These are phyloP conservation scores for Solanum pimpinellifolium DNA, from an alignment of 257 asterid genomes.

Conservation along the genomic window DNA sequence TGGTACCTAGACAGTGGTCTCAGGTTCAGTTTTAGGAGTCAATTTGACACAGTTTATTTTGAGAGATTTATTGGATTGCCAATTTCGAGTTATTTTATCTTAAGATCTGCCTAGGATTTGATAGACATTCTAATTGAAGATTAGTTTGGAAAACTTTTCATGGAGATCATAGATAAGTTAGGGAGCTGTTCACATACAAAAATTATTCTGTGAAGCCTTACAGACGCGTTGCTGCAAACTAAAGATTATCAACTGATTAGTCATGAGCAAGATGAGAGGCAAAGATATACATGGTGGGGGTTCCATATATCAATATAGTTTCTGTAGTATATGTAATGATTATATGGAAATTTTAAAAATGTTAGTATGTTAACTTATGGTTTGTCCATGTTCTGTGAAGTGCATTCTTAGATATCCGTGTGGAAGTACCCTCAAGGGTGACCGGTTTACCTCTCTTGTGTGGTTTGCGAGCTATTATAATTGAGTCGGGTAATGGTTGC, in stretches of 20 bases:
- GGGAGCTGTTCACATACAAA: background rate
- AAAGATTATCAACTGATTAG: background rate
- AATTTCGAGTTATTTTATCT: background rate
- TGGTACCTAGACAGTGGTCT: background rate
- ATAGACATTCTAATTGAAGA: background rate
- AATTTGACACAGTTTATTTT: background rate
- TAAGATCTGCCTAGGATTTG: background rate
- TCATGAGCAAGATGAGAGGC: background rate
- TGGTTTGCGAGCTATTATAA: background rate
- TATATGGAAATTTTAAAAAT: background rate
- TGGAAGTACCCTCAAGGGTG: background rate
- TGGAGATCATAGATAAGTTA: background rate
- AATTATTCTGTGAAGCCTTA: background rate
- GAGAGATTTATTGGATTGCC: background rate
- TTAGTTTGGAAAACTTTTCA: background rate
- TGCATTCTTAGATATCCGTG: background rate
- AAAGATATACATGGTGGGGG: background rate
- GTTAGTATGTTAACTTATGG: background rate
- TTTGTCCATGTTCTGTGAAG: background rate
- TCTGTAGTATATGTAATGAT: background rate
- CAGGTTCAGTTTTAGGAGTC: background rate
- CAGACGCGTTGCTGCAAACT: background rate
- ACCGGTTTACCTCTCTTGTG: background rate
- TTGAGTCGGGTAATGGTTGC: background rate
- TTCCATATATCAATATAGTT: background rate